These are phyloP conservation scores for Jamesozyma jinghongensis DNA, from an alignment of 805 yeast genomes.

Conservation along the genomic window DNA sequence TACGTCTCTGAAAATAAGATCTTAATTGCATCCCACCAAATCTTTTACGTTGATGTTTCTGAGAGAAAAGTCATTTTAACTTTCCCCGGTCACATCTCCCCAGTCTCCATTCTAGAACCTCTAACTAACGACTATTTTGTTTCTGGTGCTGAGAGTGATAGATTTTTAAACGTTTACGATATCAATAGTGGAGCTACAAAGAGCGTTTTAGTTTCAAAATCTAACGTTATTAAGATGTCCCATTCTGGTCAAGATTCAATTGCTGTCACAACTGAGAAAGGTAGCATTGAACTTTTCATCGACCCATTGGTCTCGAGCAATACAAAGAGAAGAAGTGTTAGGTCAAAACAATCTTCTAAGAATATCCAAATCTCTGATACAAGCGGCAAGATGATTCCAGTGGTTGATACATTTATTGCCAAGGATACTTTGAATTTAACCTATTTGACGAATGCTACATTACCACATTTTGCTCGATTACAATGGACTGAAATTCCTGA, in stretches of 20 bases:
- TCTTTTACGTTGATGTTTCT: conserved; percentile 42
- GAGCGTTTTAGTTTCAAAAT: conserved; percentile 61
- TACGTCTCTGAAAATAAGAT: conserved; percentile 27
- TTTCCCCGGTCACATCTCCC: conserved; percentile 71
- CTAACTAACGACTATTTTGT: conserved; percentile 38
- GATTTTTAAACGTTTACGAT: conserved; percentile 65
- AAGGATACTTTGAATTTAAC: conserved; percentile 36
- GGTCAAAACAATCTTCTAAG: conserved; percentile 45
- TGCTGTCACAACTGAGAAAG: conserved; percentile 61
- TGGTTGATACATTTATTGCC: conserved; percentile 28
- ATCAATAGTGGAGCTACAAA: conserved; percentile 30
- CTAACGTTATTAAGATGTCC: conserved; percentile 44
- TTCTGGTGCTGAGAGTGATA: conserved; percentile 69
- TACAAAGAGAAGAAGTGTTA: conserved; percentile 39
- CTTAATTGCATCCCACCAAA: conserved; percentile 58
- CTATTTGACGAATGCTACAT: conserved; percentile 55
- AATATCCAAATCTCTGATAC: conserved; percentile 43
- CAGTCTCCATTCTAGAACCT: conserved; percentile 43
- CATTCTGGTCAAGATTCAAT: conserved; percentile 26
- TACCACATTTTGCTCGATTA: conserved; percentile 49
- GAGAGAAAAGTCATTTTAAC: conserved; percentile 36
- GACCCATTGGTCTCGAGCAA: conserved; percentile 37
- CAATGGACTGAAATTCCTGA: conserved; percentile 39
- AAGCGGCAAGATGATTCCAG: conserved; percentile 18
- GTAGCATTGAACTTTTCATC: conserved; percentile 60